These are phyloP conservation scores for Alternaria sp. DNA, from an alignment of 2,329 filamentous ascomycete species.

Conservation along the genomic window DNA sequence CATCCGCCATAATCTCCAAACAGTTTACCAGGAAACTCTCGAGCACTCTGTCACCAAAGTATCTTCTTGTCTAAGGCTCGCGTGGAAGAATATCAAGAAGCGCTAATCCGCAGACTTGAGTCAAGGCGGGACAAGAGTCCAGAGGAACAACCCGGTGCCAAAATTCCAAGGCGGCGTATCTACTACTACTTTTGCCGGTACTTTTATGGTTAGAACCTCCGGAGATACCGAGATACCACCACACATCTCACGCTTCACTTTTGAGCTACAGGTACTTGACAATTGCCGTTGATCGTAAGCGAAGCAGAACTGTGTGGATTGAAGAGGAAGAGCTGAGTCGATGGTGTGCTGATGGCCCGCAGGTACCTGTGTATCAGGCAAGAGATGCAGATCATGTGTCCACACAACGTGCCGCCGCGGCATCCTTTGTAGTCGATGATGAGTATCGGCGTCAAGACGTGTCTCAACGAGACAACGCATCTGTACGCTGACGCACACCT, in stretches of 20 bases:
- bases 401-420: neutral
- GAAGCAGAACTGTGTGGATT: neutral
- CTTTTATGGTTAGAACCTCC: conserved; percentile 14
- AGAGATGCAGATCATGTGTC: neutral
- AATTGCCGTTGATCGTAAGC: conserved; percentile 1
- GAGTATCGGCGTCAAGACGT: conserved; percentile 1
- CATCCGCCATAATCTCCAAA: conserved; percentile 16
- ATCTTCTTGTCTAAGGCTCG: neutral
- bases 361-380: neutral
- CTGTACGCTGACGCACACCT: conserved; percentile 6
- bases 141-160: conserved; percentile 1
- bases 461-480: neutral
- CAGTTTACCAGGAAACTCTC: conserved; percentile 1
- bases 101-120: neutral
- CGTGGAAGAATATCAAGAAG: conserved; percentile 7
- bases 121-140: conserved; percentile 4
- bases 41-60: neutral
- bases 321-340: neutral
- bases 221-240: conserved; percentile 13
- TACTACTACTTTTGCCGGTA: conserved; percentile 11
- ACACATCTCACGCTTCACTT: conserved; percentile 7
- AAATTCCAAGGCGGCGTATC: conserved; percentile 7
- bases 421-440: conserved; percentile 1
- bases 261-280: neutral
- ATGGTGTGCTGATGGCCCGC: neutral